A percentile compares a stretch with the other conserved stretches of the same genome.
These are phyloP conservation scores for Suhomyces bribrorum DNA, from an alignment of 1,139 yeast genomes.

Conservation along the genomic window DNA sequence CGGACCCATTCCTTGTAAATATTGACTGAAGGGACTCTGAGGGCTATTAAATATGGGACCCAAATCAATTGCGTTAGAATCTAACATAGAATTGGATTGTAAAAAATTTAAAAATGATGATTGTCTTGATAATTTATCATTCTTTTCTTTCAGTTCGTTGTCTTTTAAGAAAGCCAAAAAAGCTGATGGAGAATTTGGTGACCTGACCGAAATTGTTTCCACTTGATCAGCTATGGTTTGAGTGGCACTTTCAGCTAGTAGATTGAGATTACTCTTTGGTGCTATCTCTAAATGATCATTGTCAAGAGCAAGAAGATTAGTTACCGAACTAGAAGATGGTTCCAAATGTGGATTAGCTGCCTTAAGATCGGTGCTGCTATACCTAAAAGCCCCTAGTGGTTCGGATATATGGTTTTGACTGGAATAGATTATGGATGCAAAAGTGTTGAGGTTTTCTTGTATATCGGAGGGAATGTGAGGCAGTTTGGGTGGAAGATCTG, in stretches of 20 bases:
- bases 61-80: conserved; percentile 5
- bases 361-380: conserved; percentile 13
- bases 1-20: conserved; percentile 5
- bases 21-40: conserved; percentile 3
- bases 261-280: conserved; percentile 2
- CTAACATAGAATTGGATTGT: conserved; percentile 1
- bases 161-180: conserved; percentile 25
- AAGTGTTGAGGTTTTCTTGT: neutral
- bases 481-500: neutral
- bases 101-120: neutral
- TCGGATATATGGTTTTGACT: conserved; percentile 6
- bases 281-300: neutral
- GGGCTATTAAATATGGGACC: conserved; percentile 5
- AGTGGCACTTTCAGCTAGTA: conserved; percentile 11
- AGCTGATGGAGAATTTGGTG: conserved; percentile 19
- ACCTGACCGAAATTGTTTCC: neutral
- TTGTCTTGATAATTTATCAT: neutral
- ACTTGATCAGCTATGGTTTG: conserved; percentile 1
- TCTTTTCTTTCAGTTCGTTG: conserved; percentile 17
- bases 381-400: conserved; percentile 12
- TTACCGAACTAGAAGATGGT: conserved; percentile 6
- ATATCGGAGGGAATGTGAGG: conserved; percentile 7
- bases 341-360: conserved; percentile 5
- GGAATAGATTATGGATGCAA: neutral
- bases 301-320: conserved; percentile 4